phyloP scores from a whole-genome alignment of 768 basidiomycete species.

The Mrakia blollopis region DNA sequence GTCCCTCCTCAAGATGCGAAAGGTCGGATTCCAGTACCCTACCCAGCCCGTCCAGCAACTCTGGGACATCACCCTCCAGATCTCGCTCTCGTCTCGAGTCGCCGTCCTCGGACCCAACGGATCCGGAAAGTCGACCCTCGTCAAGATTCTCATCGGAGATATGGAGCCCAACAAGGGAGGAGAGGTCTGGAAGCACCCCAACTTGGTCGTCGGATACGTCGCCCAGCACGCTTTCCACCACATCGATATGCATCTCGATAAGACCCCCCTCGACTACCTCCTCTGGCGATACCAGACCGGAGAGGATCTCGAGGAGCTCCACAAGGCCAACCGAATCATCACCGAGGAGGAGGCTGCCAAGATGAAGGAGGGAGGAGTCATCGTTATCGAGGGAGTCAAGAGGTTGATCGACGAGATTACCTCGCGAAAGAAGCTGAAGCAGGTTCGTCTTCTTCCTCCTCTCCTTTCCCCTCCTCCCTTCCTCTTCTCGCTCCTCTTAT shows the following conservation, averaged over 20 bases:
- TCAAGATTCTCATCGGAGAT: conserved; percentile 94
- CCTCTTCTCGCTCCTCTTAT: not conserved
- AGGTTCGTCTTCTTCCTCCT: conserved; percentile 43
- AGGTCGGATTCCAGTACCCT: conserved; percentile 95
- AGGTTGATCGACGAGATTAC: conserved; percentile 87
- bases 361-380: conserved; percentile 90
- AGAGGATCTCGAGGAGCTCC: conserved; percentile 95
- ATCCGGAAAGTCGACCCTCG: conserved; percentile 95
- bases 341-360: conserved; percentile 80
- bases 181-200: conserved; percentile 98
- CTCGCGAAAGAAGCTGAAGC: conserved; percentile 94
- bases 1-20: conserved; percentile 92
- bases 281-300: conserved; percentile 99
- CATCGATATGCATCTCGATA: conserved; percentile 96
- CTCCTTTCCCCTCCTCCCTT: not conserved
- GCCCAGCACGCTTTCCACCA: conserved; percentile 99
- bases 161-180: conserved; percentile 94
- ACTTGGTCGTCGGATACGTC: conserved; percentile 98
- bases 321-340: conserved; percentile 83
- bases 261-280: conserved; percentile 98
- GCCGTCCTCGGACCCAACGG: conserved; percentile 96
- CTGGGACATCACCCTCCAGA: conserved; percentile 91
- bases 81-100: conserved; percentile 96
- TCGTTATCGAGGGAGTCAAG: conserved; percentile 91
- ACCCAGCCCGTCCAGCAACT: conserved; percentile 79